Conservation (phyloP, 306 rosid species). For the Castanospermum australe region DNA sequence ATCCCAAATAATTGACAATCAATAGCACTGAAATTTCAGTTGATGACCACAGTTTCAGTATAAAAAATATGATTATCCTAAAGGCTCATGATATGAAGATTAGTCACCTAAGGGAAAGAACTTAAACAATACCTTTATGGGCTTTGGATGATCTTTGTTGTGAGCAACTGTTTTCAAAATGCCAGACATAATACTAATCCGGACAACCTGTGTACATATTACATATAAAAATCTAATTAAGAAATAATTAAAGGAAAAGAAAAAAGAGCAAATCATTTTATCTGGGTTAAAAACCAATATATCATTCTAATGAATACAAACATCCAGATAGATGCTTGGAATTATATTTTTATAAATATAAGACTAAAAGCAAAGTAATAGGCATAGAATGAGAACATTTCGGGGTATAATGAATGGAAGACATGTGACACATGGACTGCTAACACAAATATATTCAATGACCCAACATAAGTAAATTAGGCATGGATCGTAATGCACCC, state of each 20-base stretch:
- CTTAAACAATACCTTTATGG: conserved; percentile 67
- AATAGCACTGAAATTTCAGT: background rate
- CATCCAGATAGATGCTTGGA: background rate
- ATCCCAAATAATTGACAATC: background rate
- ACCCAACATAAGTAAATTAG: no score
- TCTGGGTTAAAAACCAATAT: background rate
- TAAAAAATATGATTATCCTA: background rate
- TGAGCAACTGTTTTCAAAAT: conserved; percentile 80
- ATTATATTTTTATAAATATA: no score
- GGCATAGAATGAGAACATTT: no score
- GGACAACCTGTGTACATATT: conserved; percentile 54
- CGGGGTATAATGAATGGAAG: background rate
- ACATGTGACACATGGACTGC: background rate
- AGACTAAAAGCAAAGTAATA: no score
- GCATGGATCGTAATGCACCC: no score
- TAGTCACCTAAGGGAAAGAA: background rate
- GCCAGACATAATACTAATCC: conserved; percentile 90
- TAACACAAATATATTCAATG: no score
- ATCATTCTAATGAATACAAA: conserved; percentile 2
- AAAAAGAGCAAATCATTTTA: background rate
- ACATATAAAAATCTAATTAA: conserved; percentile 10
- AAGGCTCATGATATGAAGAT: background rate
- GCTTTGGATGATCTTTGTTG: conserved; percentile 95
- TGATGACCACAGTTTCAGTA: background rate
- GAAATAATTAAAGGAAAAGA: background rate